These are phyloP conservation scores for Stylosanthes scabra DNA, from an alignment of 331 rosid species.

Conservation along the genomic window DNA sequence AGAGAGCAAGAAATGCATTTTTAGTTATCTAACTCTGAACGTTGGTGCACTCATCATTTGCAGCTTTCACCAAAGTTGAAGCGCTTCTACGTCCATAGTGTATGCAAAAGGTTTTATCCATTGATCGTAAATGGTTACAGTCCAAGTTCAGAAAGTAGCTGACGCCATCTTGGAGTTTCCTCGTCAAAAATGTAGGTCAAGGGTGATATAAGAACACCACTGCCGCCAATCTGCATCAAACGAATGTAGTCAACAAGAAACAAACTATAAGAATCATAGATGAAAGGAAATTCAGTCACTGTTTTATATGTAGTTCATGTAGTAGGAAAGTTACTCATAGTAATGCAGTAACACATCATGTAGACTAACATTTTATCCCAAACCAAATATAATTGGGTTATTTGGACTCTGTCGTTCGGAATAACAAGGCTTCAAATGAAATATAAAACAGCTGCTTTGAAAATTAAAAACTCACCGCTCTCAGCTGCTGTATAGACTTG, in stretches of 20 bases:
- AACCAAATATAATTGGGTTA: conserved; percentile 12
- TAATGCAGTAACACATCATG: background rate
- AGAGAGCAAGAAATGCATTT: background rate
- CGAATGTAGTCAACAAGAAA: conserved; percentile 19
- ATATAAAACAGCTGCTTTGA: background rate
- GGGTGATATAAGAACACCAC: conserved; percentile 93
- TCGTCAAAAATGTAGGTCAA: conserved; percentile 95
- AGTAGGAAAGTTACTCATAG: background rate
- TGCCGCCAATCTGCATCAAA: conserved; percentile 85
- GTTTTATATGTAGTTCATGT: conserved; percentile 1
- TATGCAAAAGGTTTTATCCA: conserved; percentile 23
- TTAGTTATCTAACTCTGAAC: conserved; percentile 9
- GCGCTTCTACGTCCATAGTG: conserved; percentile 22
- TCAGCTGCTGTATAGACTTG: conserved; percentile 83
- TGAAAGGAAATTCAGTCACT: background rate
- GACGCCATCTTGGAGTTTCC: conserved; percentile 96
- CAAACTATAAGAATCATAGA: conserved; percentile 13
- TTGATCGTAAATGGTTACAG: conserved; percentile 42
- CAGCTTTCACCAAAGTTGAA: conserved; percentile 2
- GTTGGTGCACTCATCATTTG: background rate
- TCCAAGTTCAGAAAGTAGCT: conserved; percentile 77
- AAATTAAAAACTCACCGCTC: conserved; percentile 75
- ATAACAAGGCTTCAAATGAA: conserved; percentile 3
- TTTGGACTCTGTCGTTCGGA: conserved; percentile 29
- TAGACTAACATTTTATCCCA: conserved; percentile 10